Evolutionary conservation across 1,139 yeast species (phyloP).

Genomic region (Suhomyces guaymorum): DNA sequence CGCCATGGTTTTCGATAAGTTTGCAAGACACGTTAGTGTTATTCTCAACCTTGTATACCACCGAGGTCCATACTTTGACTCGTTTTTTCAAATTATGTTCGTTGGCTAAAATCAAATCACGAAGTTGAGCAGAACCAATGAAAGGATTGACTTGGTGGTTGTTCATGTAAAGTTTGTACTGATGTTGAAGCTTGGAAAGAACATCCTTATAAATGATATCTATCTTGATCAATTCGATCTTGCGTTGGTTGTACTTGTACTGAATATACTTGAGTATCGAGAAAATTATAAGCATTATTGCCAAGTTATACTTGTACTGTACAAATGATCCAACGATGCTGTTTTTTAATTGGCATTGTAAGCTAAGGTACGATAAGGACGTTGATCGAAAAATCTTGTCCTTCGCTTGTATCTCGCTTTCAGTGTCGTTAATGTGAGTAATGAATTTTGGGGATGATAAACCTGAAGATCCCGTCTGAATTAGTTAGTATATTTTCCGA

Average conservation of each 20-base stretch:
- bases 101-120: slow-evolving; percentile 64
- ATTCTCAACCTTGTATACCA: slow-evolving; percentile 59
- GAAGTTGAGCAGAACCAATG: slow-evolving; percentile 72
- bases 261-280: slow-evolving; percentile 27
- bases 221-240: slow-evolving; percentile 31
- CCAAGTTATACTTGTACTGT: slow-evolving; percentile 42
- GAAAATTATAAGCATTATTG: slow-evolving; percentile 25
- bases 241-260: slow-evolving; percentile 35
- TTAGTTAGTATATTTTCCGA: slow-evolving; percentile 21
- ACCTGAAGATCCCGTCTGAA: slow-evolving; percentile 35
- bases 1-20: slow-evolving; percentile 77
- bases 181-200: slow-evolving; percentile 45
- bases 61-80: slow-evolving; percentile 61
- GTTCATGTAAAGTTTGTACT: slow-evolving; percentile 34
- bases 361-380: slow-evolving; percentile 65
- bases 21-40: slow-evolving; percentile 63
- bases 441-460: slow-evolving; percentile 24
- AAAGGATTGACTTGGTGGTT: slow-evolving; percentile 42
- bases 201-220: slow-evolving; percentile 46
- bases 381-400: slow-evolving; percentile 67
- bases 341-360: slow-evolving; percentile 60
- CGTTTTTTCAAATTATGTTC: slow-evolving; percentile 48
- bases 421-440: slow-evolving; percentile 35
- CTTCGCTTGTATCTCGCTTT: slow-evolving; percentile 32
- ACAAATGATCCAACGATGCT: slow-evolving; percentile 52